Evolutionary conservation across 169 alveolate genomes (phyloP).

Genomic region (Perkinsus marinus): DNA sequence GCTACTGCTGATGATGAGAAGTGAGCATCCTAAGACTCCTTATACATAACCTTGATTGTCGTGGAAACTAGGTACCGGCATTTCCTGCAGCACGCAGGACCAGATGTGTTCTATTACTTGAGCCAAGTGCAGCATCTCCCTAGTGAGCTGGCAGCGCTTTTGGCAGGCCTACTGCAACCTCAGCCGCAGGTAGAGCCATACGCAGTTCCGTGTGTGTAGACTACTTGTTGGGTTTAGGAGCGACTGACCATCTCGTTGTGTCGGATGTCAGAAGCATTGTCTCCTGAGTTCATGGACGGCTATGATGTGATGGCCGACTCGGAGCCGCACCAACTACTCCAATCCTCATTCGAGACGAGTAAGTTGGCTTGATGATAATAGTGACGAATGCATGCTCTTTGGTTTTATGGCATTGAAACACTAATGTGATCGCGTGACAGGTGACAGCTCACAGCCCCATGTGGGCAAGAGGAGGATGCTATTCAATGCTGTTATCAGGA

Average conservation of each 20-base stretch:
- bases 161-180: neutral
- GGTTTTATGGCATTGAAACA: too few species aligned
- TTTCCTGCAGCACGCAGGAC: neutral
- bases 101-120: neutral
- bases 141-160: neutral
- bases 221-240: neutral
- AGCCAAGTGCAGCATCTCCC: neutral
- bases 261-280: neutral
- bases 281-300: neutral
- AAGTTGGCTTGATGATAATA: neutral
- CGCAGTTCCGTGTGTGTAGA: neutral
- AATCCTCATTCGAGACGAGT: neutral
- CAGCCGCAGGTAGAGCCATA: neutral
- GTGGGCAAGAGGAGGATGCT: neutral
- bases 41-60: neutral
- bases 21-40: neutral
- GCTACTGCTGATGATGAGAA: neutral
- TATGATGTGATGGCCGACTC: neutral
- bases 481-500: neutral
- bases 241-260: neutral
- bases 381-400: too few species aligned
- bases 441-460: neutral
- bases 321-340: neutral
- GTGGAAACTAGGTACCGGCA: neutral
- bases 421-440: too few species aligned